Base-by-base conservation (phyloP, 2,329 filamentous ascomycete species). In the Periglandula ipomoeae region DNA sequence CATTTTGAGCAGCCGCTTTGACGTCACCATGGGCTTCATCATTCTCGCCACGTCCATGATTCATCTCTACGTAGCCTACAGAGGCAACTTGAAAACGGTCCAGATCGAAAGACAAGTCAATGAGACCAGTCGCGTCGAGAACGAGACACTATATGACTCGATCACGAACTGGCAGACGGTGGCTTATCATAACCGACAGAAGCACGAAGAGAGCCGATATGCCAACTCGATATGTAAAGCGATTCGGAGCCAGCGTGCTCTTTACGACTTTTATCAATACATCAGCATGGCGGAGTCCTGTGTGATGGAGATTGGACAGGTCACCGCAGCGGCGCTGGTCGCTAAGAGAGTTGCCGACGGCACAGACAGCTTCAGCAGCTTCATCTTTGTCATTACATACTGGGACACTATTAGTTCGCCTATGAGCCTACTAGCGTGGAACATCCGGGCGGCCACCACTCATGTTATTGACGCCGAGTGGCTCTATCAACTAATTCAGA, bases 391-490 rank as follows among this genome's bases (percentile, higher is more conserved):
- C 23, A 68, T 84, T 15, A 73, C 77, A 30, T 87, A 85, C 61
- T 87, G 83, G 83, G 63, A 66, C 6, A 56, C 57, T 13, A 53
- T 58, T 63, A 73, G 61, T 52, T 78, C 52, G 45, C 66, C 66
- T 1, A 55, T 70, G 58, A 58, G 59, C 54, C 65, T 58, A 20
- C 59, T 67, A 3, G 59, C 58, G 8, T 56, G 56, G 43, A 58
- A 59, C 6, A 59, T 64, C 10, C 54, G 56, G 3, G 51, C 52
- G 6, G 49, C 63, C 19, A 53, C 59, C 27, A 54, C 55, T 0
- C 73, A 78, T 43, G 65, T 87, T 23, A 76, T 86, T 34, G 79
- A 86, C 56, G 80, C 82, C 0, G 83, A 87, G 57, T 73, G 79
- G 4, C 66, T 84, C 5, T 69, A 76, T 0, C 65, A 72, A 51